Evolutionary conservation across 2,329 filamentous ascomycete species (phyloP), one percentile per base, ranked within the genome.

Genomic region (Cercospora brassicicola): DNA sequence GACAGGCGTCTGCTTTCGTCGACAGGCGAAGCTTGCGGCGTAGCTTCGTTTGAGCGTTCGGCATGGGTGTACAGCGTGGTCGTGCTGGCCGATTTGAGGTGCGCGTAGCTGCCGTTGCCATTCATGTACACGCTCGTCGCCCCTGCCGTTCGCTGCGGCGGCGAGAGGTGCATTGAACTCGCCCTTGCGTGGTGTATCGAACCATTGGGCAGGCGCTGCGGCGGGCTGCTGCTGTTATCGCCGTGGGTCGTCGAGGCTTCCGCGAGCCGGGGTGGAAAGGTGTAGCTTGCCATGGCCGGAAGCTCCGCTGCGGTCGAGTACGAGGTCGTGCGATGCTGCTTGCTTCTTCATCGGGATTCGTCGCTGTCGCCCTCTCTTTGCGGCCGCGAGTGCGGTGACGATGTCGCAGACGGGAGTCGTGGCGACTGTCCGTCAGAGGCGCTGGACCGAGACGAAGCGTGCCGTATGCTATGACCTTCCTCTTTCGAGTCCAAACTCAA

Each of bases 211-310:
- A 42, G 59, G 18, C 51, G 61, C 23, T 31, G 60, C 76, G 74
- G 65, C 75, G 73, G 18, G 48, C 30, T 30, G 62, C 18, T 73
- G 65, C 61, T 28, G 67, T 65, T 59, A 68, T 69, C 61, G 36
- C 64, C 62, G 48, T 57, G 53, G 15, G 53, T n/a, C 53, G 53
- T 57, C 53, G 53, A 57, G 13, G 53, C 30, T 57, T 57, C 53
- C 53, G 53, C 53, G 53, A 33, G 26, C 53, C 53, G 23, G 53
- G 53, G 26, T 57, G 53, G 53, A 70, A 82, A 77, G 55, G 81
- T 81, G 78, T 83, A 83, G 66, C 79, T 81, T 57, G 53, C 53
- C 53, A 57, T 57, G 53, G 23, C 53, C 53, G 53, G 53, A 56
- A 28, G 53, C 53, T 56, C 23, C 53, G 53, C 28, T 31, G 20